Conservation (phyloP, 768 basidiomycete species). For the Boletus rex-veris region DNA sequence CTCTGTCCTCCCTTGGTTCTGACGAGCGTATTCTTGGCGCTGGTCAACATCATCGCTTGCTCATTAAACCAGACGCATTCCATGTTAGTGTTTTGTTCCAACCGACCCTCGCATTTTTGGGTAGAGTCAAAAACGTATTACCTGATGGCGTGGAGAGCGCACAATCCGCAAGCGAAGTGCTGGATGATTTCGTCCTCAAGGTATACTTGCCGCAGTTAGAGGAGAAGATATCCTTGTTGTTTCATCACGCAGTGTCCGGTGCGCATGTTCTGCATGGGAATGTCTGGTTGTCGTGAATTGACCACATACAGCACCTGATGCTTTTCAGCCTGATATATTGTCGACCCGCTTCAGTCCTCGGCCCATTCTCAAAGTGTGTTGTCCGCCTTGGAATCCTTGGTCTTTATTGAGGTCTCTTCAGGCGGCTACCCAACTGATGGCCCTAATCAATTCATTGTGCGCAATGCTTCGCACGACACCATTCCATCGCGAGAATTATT, state of each 20-base stretch:
- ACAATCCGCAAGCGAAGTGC: slow-evolving; percentile 62
- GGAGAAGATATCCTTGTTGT: slow-evolving; percentile 84
- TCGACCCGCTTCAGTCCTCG: slow-evolving; percentile 62
- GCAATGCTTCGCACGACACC: slow-evolving; percentile 88
- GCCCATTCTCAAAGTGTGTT: slow-evolving; percentile 73
- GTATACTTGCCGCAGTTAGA: slow-evolving; percentile 94
- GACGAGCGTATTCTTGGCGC: slow-evolving; percentile 73
- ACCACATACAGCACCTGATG: slow-evolving; percentile 61
- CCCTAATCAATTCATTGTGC: slow-evolving; percentile 87
- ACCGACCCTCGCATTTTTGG: slow-evolving; percentile 83
- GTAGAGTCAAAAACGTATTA: slow-evolving; percentile 64
- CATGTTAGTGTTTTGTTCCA: slow-evolving; percentile 94
- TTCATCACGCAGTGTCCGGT: slow-evolving; percentile 84
- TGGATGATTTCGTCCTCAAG: slow-evolving; percentile 91
- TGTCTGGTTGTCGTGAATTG: neutral
- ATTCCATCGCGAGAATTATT: slow-evolving; percentile 93
- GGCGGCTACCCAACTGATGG: slow-evolving; percentile 83
- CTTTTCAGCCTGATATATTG: slow-evolving; percentile 78
- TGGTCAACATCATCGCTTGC: slow-evolving; percentile 77
- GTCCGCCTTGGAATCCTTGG: neutral
- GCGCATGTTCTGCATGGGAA: slow-evolving; percentile 15
- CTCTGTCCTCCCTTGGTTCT: slow-evolving; percentile 55
- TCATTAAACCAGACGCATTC: slow-evolving; percentile 90
- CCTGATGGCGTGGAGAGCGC: slow-evolving; percentile 69
- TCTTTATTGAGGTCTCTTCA: slow-evolving; percentile 30